Conservation (phyloP, 192 early-diverging fungal genomes). For the Ramicandelaber brevisporus region DNA sequence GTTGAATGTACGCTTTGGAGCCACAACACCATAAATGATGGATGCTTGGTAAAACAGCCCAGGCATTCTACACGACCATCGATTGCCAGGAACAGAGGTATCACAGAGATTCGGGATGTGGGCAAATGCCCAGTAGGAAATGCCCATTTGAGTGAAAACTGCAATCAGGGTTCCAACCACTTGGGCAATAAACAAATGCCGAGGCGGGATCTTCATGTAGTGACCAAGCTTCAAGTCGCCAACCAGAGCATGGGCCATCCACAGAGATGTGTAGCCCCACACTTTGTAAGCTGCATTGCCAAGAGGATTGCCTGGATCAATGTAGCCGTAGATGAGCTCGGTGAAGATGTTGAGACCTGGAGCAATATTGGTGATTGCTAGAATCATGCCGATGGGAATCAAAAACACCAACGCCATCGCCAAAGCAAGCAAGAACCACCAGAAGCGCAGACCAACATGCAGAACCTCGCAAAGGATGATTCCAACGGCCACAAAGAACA, state of each 20-base stretch:
- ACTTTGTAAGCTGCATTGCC: slow-evolving; percentile 46
- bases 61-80: slow-evolving; percentile 10
- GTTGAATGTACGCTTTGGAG: slow-evolving; percentile 1
- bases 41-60: slow-evolving; percentile 6
- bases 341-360: slow-evolving; percentile 27
- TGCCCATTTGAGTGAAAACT: slow-evolving; percentile 20
- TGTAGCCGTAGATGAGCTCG: slow-evolving; percentile 30
- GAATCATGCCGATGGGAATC: slow-evolving; percentile 34
- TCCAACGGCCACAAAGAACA: slow-evolving; percentile 6
- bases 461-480: slow-evolving; percentile 16
- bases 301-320: slow-evolving; percentile 27
- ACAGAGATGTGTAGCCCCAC: slow-evolving; percentile 24
- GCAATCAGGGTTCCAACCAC: slow-evolving; percentile 27
- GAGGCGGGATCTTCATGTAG: slow-evolving; percentile 49
- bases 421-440: slow-evolving; percentile 21
- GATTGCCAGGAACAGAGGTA: slow-evolving; percentile 3
- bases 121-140: slow-evolving; percentile 5
- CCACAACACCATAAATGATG: slow-evolving; percentile 15
- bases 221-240: slow-evolving; percentile 34
- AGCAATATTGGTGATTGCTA: slow-evolving; percentile 25
- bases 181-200: slow-evolving; percentile 33
- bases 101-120: slow-evolving; percentile 2
- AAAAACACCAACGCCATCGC: slow-evolving; percentile 19
- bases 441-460: slow-evolving; percentile 31
- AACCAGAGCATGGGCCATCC: slow-evolving; percentile 29